phyloP scores from a whole-genome alignment of 1,139 yeast species.

The Arxiozyma slooffiae region DNA sequence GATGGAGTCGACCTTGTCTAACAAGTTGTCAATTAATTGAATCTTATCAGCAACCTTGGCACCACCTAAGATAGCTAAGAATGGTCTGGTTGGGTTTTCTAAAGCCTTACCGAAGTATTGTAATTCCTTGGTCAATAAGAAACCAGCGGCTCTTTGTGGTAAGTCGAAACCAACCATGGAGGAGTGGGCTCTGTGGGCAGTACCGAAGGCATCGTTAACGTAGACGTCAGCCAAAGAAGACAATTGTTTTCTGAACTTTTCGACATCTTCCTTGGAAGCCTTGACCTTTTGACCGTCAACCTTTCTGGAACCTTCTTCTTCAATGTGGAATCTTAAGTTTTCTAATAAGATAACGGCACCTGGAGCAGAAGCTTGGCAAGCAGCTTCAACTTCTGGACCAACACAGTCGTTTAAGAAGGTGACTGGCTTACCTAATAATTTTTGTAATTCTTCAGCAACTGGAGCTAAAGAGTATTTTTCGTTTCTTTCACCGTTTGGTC shows the following conservation, averaged over 20 bases:
- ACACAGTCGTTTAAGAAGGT: slow-evolving; percentile 32
- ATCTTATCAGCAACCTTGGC: slow-evolving; percentile 67
- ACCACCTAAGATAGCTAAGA: slow-evolving; percentile 95
- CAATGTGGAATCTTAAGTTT: slow-evolving; percentile 93
- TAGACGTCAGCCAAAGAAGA: slow-evolving; percentile 89
- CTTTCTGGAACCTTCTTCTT: slow-evolving; percentile 18
- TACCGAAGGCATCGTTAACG: slow-evolving; percentile 95
- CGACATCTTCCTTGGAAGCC: slow-evolving; percentile 65
- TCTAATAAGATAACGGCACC: slow-evolving; percentile 72
- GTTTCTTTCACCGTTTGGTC: slow-evolving; percentile 17
- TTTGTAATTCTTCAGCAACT: slow-evolving; percentile 74
- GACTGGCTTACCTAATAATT: slow-evolving; percentile 60
- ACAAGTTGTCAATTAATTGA: slow-evolving; percentile 15
- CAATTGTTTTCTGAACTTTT: slow-evolving; percentile 74
- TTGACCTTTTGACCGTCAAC: slow-evolving; percentile 14
- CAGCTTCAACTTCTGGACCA: slow-evolving; percentile 77
- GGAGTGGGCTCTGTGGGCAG: slow-evolving; percentile 54
- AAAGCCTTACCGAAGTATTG: slow-evolving; percentile 93
- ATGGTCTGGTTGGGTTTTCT: slow-evolving; percentile 93
- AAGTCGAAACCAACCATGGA: slow-evolving; percentile 16
- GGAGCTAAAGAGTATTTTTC: slow-evolving; percentile 86
- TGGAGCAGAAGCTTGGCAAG: slow-evolving; percentile 56
- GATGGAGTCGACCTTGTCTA: slow-evolving; percentile 16
- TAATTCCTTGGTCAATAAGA: slow-evolving; percentile 86
- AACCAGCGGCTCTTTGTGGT: slow-evolving; percentile 96